Base-by-base conservation (phyloP, 805 yeast genomes). In the Brettanomyces sp. region DNA sequence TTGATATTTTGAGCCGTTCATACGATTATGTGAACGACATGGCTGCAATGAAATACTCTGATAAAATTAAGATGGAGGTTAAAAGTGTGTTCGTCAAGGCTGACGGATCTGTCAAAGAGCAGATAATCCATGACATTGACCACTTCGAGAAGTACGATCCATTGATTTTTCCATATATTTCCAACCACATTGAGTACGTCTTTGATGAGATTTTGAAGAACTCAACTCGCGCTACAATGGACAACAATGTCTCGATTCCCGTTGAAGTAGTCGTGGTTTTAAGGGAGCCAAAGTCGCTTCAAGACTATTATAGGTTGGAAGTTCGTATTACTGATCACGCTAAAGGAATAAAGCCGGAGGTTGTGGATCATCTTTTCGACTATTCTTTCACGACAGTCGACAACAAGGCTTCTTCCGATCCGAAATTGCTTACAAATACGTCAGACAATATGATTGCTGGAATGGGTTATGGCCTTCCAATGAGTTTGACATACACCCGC, bases 401-500 rank as follows among this genome's bases (percentile, higher is more conserved):
- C 42, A 58, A 70, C 0, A 12, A 30, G 12, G 69, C 72, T 21
- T 83, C 78, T 47, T n/a, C 14, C 14, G 84, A 76, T 12, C 75
- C 74, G 55, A 74, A 75, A 55, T 79, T 85, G 0, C 63, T 80
- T 46, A 83, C 84, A 55, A 76, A 76, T 28, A 80, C 82, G 1
- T 76, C 54, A 36, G 60, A 62, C 7, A 75, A 75, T 55, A 68
- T 74, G 7, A 79, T 91, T 34, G 96, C 97, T 0, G 99, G 99
- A 0, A 85, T 93, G 85, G 98, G 98, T 0, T 91, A 88, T 59
- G 99, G 99, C 0, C 64, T 91, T 46, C 98, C 98, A 5, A 67
- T 91, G 50, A 85, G 90, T 49, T 68, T 78, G 54, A 83, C 87
- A 0, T 85, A 85, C 55, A 79, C 83, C 30, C 85, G 80, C 56